Evolutionary conservation across 768 basidiomycete species (phyloP), one percentile per base, ranked within the genome.

Genomic region (Leucosporidium scottii): DNA sequence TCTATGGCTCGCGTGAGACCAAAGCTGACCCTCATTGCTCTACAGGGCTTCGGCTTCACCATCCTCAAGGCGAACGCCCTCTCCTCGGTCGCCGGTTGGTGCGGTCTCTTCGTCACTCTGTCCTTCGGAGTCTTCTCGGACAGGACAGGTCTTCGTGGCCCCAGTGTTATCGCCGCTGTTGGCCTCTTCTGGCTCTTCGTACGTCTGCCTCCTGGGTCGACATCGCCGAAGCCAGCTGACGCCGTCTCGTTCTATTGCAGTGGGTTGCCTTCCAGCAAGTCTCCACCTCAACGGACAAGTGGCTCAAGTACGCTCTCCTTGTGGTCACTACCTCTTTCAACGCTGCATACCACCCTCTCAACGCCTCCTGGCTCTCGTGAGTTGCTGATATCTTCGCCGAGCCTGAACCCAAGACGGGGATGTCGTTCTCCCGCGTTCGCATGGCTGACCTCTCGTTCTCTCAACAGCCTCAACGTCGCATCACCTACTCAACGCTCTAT

Each of bases 11-110:
- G 44, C 21, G 64, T 73, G 27, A 65, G 1, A 72, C 74, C 6
- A 74, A 76, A 44, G 54, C 59, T 9, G 69, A 74, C 6, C 66
- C 66, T 7, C n/a, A 30, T 13, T 15, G 39, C 39, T 44, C 67
- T 77, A 61, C 69, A 68, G 44, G 58, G 59, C 27, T 74, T 74
- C 48, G 73, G 73, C 6, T 74, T 64, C 62, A 18, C 48, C 65
- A 70, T 66, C 2, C 70, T 77, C 47, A 74, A 71, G 30, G 68
- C 74, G 36, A 77, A 77, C 59, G 77, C 77, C 3, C 70, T 77
- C 4, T 71, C 75, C 1, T 75, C 75, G 20, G 77, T 77, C 23
- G 57, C 68, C 4, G 72, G 74, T 5, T 77, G 74, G 74, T 66
- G 75, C 49, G 47, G 63, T 4, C 67, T 75, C 23, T 56, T 75